Base-by-base conservation (phyloP, 1,284 basidiomycete species). In the Cryptococcus floricola region DNA sequence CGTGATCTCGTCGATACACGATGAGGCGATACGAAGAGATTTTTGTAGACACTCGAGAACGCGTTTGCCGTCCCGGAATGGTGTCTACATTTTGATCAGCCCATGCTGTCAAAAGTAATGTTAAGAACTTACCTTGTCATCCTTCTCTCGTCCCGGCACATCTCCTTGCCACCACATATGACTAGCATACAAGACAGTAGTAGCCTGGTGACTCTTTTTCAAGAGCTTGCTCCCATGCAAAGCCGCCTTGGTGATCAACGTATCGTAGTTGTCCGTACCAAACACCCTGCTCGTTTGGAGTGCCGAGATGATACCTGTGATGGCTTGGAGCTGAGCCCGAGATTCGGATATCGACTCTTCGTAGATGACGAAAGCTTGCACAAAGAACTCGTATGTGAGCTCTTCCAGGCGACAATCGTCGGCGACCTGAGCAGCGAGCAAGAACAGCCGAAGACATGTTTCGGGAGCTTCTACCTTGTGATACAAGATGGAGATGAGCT, bases 161-260 rank as follows among this genome's bases (percentile, higher is more conserved):
- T 81, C 81, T 61, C 88, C 87, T 73, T 97, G 93, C 92, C 92
- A 97, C 91, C 92, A 96, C 69, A 96, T 79, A 78, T 97, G 93
- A 73, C 91, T 94, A 3, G 93, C 93, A 42, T 93, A 81, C 50
- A 89, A 86, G n/a, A 97, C 92, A 4, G 92, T 93, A 6, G 85
- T 90, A 14, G 92, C 88, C 77, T 97, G 93, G 76, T 96, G 93
- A 27, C 91, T 89, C 81, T 97, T 96, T 83, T 97, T 97, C 71
- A 97, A 75, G 62, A 96, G 75, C 77, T 94, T 93, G 46, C 91
- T 89, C 5, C 90, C 91, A 73, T 97, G 93, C 64, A 96, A 78
- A 9, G 93, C 92, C 23, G 92, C 93, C 78, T 97, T 97, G 38
- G 93, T 95, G 68, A 96, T 91, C 60, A 97, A 78, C 4, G 92